Conservation (phyloP, 2,329 filamentous ascomycete genomes). For the Penicillium sp. region DNA sequence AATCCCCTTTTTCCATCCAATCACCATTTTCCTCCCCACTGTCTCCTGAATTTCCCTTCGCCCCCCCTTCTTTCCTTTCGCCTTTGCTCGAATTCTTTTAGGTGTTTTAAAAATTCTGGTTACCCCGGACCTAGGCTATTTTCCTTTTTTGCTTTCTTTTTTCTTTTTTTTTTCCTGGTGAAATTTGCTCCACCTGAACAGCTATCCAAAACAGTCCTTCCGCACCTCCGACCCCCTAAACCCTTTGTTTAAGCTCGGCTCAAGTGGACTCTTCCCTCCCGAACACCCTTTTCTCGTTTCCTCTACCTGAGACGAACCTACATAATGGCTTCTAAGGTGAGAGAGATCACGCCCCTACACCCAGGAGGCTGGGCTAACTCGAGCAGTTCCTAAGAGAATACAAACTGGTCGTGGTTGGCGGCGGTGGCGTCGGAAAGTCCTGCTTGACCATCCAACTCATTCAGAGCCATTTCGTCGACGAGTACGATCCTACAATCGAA, state of each 20-base stretch:
- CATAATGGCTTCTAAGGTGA: constrained; percentile 31
- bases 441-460: constrained; percentile 97
- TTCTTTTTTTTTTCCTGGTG: constrained; percentile 2
- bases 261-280: constrained; percentile 12
- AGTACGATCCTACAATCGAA: constrained; percentile 99
- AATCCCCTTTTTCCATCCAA: constrained; percentile 12
- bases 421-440: constrained; percentile 98
- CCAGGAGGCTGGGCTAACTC: background rate
- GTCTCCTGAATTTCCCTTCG: constrained; percentile 16
- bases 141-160: background rate
- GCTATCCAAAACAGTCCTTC: background rate
- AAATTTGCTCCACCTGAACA: constrained; percentile 5
- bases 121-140: constrained; percentile 5
- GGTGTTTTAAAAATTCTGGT: background rate
- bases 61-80: constrained; percentile 12
- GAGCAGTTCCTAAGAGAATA: constrained; percentile 82
- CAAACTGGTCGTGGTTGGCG: constrained; percentile 95
- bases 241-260: constrained; percentile 12
- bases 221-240: constrained; percentile 19
- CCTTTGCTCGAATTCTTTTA: background rate
- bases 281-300: constrained; percentile 12
- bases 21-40: constrained; percentile 12
- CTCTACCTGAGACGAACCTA: constrained; percentile 8
- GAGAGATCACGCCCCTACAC: background rate
- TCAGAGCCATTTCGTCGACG: constrained; percentile 96